Evolutionary conservation across 2,329 filamentous ascomycete species (phyloP), one percentile per base, ranked within the genome.

Genomic region (Aspergillus latus): DNA sequence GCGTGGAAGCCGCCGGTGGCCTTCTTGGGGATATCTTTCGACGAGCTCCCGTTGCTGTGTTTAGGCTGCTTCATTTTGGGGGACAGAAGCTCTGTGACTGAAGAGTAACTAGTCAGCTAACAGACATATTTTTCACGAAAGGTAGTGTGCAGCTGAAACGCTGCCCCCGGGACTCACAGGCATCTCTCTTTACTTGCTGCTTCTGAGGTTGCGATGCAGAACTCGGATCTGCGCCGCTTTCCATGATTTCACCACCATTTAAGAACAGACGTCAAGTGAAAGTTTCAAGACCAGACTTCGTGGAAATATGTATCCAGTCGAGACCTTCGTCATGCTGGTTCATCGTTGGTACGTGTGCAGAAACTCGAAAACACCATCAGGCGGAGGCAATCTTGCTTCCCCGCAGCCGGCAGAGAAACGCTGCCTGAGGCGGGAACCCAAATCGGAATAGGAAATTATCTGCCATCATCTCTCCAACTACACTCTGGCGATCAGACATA

Each of bases 41-140:
- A 63, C 42, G 55, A 57, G 54, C 28, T 47, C 47, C 39, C 57
- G 59, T 47, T 49, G 13, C 57, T 47, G 34, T 66, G 60, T 59
- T 70, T 66, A 44, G 60, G 60, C 52, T 67, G 68, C 64, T 81
- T 82, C 45, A 70, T 66, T 64, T 80, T 82, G 11, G 76, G 74
- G 1, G 78, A 72, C 74, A 86, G 84, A 54, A 86, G 76, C 59
- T 84, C 79, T 49, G 80, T 68, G 68, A 86, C 78, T 81, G 55
- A 2, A 28, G n/a, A 5, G 15, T 28, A 28, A n/a, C 46, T 26
- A 29, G n/a, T 49, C 44, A 52, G 45, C 36, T 49, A 44, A 28
- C 15, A 13, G 21, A 42, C 7, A 13, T 39, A 5, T 7, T 16
- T 44, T 32, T 11, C 13, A 11, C 16, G 37, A 16, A 15, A 9